Conservation (phyloP, 2,329 filamentous ascomycete species). For the Chaetomiaceae sp. region DNA sequence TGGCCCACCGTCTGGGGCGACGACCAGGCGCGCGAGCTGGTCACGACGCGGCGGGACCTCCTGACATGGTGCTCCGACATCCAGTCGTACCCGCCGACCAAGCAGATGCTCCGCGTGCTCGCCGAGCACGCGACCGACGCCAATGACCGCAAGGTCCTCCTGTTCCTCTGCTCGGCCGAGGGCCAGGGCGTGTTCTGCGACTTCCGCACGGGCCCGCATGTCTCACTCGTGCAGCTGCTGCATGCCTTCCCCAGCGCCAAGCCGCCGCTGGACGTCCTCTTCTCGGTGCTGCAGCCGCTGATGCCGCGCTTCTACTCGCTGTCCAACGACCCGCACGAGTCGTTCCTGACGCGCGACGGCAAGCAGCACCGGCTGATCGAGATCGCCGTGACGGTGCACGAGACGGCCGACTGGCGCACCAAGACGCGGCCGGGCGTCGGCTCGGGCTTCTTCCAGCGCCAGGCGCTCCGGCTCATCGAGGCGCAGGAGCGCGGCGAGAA, state of each 20-base stretch:
- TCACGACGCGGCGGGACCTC: slow-evolving; percentile 86
- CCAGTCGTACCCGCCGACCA: slow-evolving; percentile 87
- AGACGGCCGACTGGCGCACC: slow-evolving; percentile 71
- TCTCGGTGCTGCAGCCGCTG: slow-evolving; percentile 75
- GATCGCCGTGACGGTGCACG: slow-evolving; percentile 94
- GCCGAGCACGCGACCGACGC: slow-evolving; percentile 77
- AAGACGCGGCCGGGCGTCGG: slow-evolving; percentile 76
- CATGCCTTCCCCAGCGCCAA: slow-evolving; percentile 88
- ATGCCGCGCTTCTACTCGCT: slow-evolving; percentile 99
- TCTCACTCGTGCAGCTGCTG: slow-evolving; percentile 80
- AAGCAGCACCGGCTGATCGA: slow-evolving; percentile 78
- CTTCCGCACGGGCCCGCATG: slow-evolving; percentile 80
- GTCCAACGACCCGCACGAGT: slow-evolving; percentile 87
- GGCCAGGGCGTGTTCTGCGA: slow-evolving; percentile 93
- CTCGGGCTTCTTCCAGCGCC: slow-evolving; percentile 87
- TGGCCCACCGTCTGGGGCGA: slow-evolving; percentile 99
- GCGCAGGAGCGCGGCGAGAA: slow-evolving; percentile 58
- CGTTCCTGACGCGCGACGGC: slow-evolving; percentile 61
- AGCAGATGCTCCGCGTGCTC: slow-evolving; percentile 76
- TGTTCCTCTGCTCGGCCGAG: slow-evolving; percentile 81
- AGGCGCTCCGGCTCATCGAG: slow-evolving; percentile 67
- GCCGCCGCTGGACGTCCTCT: slow-evolving; percentile 76
- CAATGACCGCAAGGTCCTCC: slow-evolving; percentile 83
- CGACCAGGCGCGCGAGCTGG: slow-evolving; percentile 75
- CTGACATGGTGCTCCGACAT: slow-evolving; percentile 94